phyloP scores from a whole-genome alignment of 2,329 filamentous ascomycete species.

The Colletotrichum nymphaeae region DNA sequence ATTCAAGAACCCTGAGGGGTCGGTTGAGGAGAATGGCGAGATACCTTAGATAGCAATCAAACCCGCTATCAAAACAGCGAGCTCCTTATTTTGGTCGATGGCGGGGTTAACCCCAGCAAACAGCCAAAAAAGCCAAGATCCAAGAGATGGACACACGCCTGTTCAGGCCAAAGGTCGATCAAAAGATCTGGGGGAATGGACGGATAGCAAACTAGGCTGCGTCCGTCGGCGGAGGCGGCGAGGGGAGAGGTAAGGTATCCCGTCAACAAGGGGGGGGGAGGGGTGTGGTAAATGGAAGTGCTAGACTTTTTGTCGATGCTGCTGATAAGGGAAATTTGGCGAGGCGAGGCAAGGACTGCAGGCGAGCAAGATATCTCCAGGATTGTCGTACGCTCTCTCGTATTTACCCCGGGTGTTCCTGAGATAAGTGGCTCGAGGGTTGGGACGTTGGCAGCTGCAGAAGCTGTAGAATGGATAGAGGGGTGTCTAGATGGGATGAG shows the following conservation, averaged over 20 bases:
- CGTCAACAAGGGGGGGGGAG: background rate
- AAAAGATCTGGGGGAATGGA: constrained; percentile 35
- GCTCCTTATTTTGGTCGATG: constrained; percentile 33
- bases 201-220: constrained; percentile 24
- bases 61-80: constrained; percentile 30
- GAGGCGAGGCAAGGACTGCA: constrained; percentile 1
- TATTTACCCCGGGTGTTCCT: constrained; percentile 21
- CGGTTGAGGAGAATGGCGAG: constrained; percentile 30
- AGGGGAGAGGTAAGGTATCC: constrained; percentile 24
- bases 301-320: constrained; percentile 4
- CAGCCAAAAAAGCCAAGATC: constrained; percentile 11
- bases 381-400: constrained; percentile 25
- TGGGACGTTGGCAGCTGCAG: constrained; percentile 31
- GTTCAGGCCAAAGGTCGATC: constrained; percentile 29
- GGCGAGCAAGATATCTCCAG: constrained; percentile 19
- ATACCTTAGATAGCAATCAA: constrained; percentile 29
- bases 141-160: constrained; percentile 20
- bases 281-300: constrained; percentile 8
- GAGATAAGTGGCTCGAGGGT: constrained; percentile 26
- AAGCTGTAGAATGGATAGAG: constrained; percentile 23
- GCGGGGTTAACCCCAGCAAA: constrained; percentile 33
- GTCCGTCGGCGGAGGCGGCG: constrained; percentile 31
- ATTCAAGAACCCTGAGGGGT: constrained; percentile 35
- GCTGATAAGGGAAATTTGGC: constrained; percentile 30
- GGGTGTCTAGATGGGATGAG: constrained; percentile 22